Base-by-base conservation (phyloP, 1,284 basidiomycete species). In the Ganoderma sinense region DNA sequence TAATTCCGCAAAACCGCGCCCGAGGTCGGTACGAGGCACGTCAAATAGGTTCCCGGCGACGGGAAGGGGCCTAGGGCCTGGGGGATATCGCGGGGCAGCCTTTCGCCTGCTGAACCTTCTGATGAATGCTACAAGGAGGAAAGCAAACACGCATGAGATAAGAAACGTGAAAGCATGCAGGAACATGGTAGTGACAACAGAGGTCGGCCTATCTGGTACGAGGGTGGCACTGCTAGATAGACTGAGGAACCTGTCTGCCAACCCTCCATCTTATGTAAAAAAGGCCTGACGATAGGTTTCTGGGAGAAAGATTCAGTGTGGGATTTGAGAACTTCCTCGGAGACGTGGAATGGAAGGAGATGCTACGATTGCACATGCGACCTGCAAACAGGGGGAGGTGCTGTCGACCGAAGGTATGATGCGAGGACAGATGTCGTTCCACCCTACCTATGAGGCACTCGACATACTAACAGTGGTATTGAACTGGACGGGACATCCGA, bases 41-140 rank as follows among this genome's bases (percentile, higher is more conserved):
- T 72, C 55, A 26, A 68, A 51, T 29, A 67, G 29, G 39, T 72
- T 70, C 1, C 71, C 71, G 20, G 70, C 31, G 40, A 72, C 0
- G 1, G 71, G 71, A 2, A 70, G 64, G 20, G 65, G 36, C 13
- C 43, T 58, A 16, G 71, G 71, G 26, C 71, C 71, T 5, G 18
- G 71, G 67, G 23, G 71, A 69, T n/a, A 69, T 39, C 20, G 56
- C 18, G 20, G 33, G 2, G 14, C 31, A 5, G 53, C 16, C 29
- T 56, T 56, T 31, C 29, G 16, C 53, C 53, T 14, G 16, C 13
- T 4, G 3, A 31, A 18, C 29, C n/a, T 13, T 53, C 5, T 18
- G 53, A 56, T 8, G 8, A 33, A 7, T 10, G 7, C 29, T 29
- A 56, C 7, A 8, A 7, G 20, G 8, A 56, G 18, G 14, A 56